A percentile compares a stretch with the other conserved stretches of the same genome.
These are phyloP conservation scores for Saturnispora diversa DNA, from an alignment of 805 yeast species.

Conservation along the genomic window DNA sequence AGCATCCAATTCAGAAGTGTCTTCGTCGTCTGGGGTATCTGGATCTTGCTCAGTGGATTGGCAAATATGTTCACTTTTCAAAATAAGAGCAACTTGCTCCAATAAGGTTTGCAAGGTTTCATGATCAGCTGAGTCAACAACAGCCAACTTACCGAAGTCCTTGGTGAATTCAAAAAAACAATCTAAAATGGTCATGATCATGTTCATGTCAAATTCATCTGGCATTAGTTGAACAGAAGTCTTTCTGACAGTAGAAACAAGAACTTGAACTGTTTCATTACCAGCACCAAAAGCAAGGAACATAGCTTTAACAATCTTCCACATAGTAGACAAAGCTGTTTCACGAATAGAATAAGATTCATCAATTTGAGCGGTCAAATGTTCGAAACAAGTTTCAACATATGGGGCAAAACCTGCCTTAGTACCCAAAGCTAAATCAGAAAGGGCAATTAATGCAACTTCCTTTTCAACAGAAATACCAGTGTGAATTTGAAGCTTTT, in stretches of 20 bases:
- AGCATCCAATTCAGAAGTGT: slow-evolving; percentile 54
- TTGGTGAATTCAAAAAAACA: slow-evolving; percentile 59
- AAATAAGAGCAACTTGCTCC: slow-evolving; percentile 57
- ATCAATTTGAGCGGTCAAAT: slow-evolving; percentile 62
- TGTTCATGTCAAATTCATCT: slow-evolving; percentile 77
- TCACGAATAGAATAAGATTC: slow-evolving; percentile 90
- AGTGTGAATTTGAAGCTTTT: slow-evolving; percentile 79
- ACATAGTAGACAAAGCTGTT: slow-evolving; percentile 71
- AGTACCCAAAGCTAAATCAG: slow-evolving; percentile 84
- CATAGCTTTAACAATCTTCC: slow-evolving; percentile 75
- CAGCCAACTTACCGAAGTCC: slow-evolving; percentile 64
- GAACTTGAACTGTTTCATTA: slow-evolving; percentile 45
- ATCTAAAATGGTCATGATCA: slow-evolving; percentile 75
- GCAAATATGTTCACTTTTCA: slow-evolving; percentile 78
- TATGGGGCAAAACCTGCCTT: slow-evolving; percentile 71
- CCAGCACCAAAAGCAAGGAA: slow-evolving; percentile 44
- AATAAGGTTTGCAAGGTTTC: slow-evolving; percentile 59
- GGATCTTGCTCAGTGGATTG: slow-evolving; percentile 59
- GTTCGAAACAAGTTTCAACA: slow-evolving; percentile 59
- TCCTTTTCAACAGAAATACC: slow-evolving; percentile 95
- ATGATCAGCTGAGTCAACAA: slow-evolving; percentile 51
- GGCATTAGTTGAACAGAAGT: slow-evolving; percentile 54
- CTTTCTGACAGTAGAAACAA: slow-evolving; percentile 60
- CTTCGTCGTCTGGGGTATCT: slow-evolving; percentile 33
- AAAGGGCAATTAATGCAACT: slow-evolving; percentile 83